Conservation (phyloP, 345 rosid species). For the Dipteronia sinensis region DNA sequence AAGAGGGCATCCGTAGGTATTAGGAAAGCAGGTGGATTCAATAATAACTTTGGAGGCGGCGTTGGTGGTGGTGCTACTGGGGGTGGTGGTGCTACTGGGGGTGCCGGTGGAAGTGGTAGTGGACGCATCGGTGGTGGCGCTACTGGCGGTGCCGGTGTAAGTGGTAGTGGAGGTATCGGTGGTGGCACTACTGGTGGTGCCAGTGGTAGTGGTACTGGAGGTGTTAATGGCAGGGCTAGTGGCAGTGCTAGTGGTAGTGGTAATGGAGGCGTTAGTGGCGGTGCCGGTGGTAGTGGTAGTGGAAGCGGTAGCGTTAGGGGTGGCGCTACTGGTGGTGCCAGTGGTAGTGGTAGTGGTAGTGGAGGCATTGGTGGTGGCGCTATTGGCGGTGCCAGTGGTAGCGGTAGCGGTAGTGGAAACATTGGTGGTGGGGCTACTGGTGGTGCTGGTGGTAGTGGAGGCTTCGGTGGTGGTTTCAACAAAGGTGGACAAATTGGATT, state of each 20-base stretch:
- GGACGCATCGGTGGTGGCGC: slow-evolving; percentile 10
- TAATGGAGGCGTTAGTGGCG: no score
- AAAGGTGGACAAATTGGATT: no score
- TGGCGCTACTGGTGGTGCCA: no score
- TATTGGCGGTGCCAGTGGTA: background rate
- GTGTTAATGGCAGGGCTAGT: background rate
- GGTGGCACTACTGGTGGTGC: slow-evolving; percentile 3
- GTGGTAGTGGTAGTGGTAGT: background rate
- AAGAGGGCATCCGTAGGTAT: slow-evolving; percentile 22
- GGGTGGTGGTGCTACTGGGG: no score
- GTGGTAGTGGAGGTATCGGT: background rate
- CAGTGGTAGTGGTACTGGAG: background rate
- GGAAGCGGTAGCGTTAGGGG: no score
- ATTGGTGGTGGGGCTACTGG: slow-evolving; percentile 16
- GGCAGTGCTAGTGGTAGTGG: no score
- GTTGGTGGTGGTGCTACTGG: background rate
- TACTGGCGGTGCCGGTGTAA: no score
- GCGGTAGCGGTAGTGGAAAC: background rate
- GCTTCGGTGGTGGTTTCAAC: no score
- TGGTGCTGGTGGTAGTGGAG: no score
- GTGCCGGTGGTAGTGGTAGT: no score
- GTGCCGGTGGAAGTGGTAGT: background rate
- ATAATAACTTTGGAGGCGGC: slow-evolving; percentile 7
- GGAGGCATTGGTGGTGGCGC: background rate
- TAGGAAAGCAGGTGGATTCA: slow-evolving; percentile 23